phyloP scores from a whole-genome alignment of 2,329 filamentous ascomycete species.

The Aureobasidium subglaciale region DNA sequence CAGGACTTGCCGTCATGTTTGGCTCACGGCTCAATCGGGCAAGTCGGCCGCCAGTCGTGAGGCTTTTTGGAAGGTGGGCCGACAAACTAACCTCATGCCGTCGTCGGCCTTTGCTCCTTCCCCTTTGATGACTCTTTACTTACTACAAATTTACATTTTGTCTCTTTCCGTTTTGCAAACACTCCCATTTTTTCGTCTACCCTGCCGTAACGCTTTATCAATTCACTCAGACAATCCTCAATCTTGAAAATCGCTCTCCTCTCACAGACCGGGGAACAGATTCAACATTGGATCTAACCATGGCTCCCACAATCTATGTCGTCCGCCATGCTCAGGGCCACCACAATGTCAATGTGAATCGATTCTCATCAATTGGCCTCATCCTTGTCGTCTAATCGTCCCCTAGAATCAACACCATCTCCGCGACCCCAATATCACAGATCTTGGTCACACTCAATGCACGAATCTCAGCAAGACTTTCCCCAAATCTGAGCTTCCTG shows the following conservation, averaged over 20 bases:
- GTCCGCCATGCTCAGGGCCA: slow-evolving; percentile 68
- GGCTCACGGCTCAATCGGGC: neutral
- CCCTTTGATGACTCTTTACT: neutral
- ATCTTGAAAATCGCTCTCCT: too few species aligned
- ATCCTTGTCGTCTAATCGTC: neutral
- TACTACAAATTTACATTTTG: neutral
- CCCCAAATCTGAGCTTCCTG: slow-evolving; percentile 56
- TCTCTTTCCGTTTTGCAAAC: neutral
- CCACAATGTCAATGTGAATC: slow-evolving; percentile 67
- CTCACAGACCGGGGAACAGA: too few species aligned
- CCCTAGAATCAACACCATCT: slow-evolving; percentile 31
- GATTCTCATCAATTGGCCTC: slow-evolving; percentile 31
- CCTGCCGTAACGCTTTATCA: too few species aligned
- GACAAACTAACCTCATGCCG: slow-evolving; percentile 3
- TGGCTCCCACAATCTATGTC: slow-evolving; percentile 52
- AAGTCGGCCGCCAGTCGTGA: neutral
- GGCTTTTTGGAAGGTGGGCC: neutral
- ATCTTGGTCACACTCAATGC: slow-evolving; percentile 69
- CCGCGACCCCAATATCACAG: slow-evolving; percentile 69
- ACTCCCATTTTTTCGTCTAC: too few species aligned
- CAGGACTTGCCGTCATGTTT: too few species aligned
- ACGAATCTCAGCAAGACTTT: slow-evolving; percentile 54
- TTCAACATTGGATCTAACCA: slow-evolving; percentile 13
- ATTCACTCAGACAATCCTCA: too few species aligned
- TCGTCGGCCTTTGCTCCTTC: neutral